Conservation (phyloP, 208 protist species). For the Leishmania tropica region DNA sequence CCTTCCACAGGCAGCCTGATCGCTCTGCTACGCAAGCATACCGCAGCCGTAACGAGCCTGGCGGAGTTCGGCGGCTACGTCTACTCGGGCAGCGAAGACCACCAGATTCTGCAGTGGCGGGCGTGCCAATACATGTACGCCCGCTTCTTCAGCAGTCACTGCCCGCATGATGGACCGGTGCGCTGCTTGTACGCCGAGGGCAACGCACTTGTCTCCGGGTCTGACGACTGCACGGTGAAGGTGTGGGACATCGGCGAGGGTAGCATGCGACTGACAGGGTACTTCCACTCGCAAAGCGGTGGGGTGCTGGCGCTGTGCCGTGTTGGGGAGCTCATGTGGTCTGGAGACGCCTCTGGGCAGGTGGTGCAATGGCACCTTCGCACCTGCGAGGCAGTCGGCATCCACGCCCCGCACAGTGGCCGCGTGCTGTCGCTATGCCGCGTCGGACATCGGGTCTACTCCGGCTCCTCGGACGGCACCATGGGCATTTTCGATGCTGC, state of each 20-base stretch:
- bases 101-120: constrained; percentile 77
- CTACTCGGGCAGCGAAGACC: constrained; percentile 76
- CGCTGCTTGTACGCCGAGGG: constrained; percentile 84
- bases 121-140: constrained; percentile 37
- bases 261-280: constrained; percentile 59
- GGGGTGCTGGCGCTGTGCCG: constrained; percentile 75
- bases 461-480: constrained; percentile 66
- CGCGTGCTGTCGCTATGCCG: constrained; percentile 57
- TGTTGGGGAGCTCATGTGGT: constrained; percentile 82
- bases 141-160: constrained; percentile 39
- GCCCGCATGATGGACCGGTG: constrained; percentile 50
- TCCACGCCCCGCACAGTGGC: constrained; percentile 48
- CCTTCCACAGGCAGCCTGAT: constrained; percentile 23
- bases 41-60: constrained; percentile 66
- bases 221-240: constrained; percentile 79
- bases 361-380: constrained; percentile 71
- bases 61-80: constrained; percentile 82
- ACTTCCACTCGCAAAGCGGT: constrained; percentile 69
- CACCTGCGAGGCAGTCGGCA: constrained; percentile 67
- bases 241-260: constrained; percentile 85
- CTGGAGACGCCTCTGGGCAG: constrained; percentile 69
- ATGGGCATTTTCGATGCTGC: constrained; percentile 65
- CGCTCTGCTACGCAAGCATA: constrained; percentile 44
- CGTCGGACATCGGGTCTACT: constrained; percentile 76
- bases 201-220: constrained; percentile 75